Base-by-base conservation (phyloP, 805 yeast genomes). In the Kodamaea jinghongensis region DNA sequence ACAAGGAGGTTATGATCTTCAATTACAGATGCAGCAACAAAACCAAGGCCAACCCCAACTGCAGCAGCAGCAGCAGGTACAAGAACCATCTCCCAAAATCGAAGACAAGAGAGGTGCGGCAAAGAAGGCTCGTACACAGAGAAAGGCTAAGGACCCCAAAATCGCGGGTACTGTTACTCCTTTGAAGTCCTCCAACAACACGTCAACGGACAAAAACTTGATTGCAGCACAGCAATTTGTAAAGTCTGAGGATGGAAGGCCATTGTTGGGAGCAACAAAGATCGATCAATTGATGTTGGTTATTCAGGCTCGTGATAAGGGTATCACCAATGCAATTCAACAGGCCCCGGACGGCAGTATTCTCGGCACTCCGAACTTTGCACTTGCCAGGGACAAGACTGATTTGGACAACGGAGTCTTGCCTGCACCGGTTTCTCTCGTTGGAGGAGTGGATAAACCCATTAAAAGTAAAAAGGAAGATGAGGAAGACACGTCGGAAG, bases 211-310 rank as follows among this genome's bases (percentile, higher is more conserved):
- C 32, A 52, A 58, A 28, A 61, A 58, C 9, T 52, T 70, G 29
- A 69, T 75, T 13, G 66, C 78, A 6, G 75, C 73, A 0, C 76
- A 70, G 42, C 76, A 72, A 36, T 61, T 70, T 33, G 63, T 66
- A 14, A 68, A 67, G 33, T 54, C 75, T 2, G 85, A 80, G 32
- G 86, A 81, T 49, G 82, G 83, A 1, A 64, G 86, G 37, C 87
- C 89, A 3, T 63, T 83, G 15, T 60, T 87, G 4, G 96, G 96
- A 2, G 88, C 90, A 3, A 90, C 96, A 0, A 86, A 86, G 55
- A 86, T 90, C 17, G 98, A 90, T 62, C 95, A 84, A 52, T 67
- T 90, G 53, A 88, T 90, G 96, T 70, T 90, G 35, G 86, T 88
- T 28, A 84, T 90, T 39, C 96, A 90, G 60, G 95, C 96, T 0